Conservation (phyloP, 2,329 filamentous ascomycete genomes). For the Diaporthe sp. region DNA sequence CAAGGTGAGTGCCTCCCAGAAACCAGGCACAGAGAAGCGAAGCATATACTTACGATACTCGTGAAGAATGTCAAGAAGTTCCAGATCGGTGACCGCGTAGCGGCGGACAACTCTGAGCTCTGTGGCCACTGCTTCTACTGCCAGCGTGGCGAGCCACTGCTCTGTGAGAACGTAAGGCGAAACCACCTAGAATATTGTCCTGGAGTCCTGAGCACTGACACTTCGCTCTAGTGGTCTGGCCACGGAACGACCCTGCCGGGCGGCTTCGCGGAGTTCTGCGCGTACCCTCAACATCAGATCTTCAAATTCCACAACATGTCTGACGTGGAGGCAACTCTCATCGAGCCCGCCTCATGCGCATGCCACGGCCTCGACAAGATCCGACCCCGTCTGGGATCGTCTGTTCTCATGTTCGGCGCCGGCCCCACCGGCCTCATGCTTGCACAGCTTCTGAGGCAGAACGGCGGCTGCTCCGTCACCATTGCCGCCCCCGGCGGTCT, state of each 20-base stretch:
- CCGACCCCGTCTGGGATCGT: slow-evolving; percentile 72
- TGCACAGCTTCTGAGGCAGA: slow-evolving; percentile 72
- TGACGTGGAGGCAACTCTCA: slow-evolving; percentile 76
- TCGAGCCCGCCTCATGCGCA: slow-evolving; percentile 80
- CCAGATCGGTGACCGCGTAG: slow-evolving; percentile 72
- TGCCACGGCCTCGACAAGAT: slow-evolving; percentile 79
- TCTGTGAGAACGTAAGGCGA: slow-evolving; percentile 71
- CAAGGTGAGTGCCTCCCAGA: slow-evolving; percentile 38
- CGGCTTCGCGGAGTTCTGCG: slow-evolving; percentile 78
- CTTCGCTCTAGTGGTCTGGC: slow-evolving; percentile 64
- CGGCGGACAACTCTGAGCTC: slow-evolving; percentile 74
- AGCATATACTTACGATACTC: neutral
- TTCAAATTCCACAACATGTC: slow-evolving; percentile 76
- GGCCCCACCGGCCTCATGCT: slow-evolving; percentile 76
- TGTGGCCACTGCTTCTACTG: slow-evolving; percentile 82
- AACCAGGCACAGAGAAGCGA: neutral
- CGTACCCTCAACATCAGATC: slow-evolving; percentile 65
- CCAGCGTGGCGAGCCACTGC: slow-evolving; percentile 73
- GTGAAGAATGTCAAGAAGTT: slow-evolving; percentile 68
- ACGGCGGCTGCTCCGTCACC: slow-evolving; percentile 77
- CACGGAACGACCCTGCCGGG: slow-evolving; percentile 78
- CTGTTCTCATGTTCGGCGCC: slow-evolving; percentile 75
- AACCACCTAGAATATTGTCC: neutral
- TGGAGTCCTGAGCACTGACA: slow-evolving; percentile 13
- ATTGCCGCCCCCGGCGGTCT: slow-evolving; percentile 76